Percentiles rank a stretch among this genome's conserved stretches.
phyloP scores from a whole-genome alignment of 148 eudicot species.

The Vaccinium myrtillus region DNA sequence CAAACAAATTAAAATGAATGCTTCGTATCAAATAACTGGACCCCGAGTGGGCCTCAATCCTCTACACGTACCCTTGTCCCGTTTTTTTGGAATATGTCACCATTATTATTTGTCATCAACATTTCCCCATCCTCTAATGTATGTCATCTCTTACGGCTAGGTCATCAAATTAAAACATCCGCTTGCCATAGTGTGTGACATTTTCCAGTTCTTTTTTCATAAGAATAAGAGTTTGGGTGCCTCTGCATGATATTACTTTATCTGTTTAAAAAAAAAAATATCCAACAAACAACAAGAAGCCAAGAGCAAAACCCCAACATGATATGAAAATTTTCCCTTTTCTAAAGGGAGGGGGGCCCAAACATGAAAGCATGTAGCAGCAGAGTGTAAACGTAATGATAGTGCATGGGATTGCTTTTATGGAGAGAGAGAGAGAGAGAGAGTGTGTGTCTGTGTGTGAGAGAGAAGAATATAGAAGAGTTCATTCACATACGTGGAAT shows the following conservation, averaged over 20 bases:
- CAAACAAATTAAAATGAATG: no score
- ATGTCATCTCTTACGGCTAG: no score
- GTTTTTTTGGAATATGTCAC: no score
- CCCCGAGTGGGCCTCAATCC: no score
- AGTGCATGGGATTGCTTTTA: constrained; percentile 25
- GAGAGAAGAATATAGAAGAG: neutral
- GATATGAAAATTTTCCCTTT: constrained; percentile 6
- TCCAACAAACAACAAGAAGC: neutral
- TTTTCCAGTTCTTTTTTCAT: neutral
- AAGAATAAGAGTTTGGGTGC: neutral
- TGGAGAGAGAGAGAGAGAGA: constrained; percentile 11
- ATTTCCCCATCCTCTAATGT: no score
- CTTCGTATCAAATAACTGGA: no score
- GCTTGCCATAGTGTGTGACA: no score
- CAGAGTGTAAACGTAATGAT: constrained; percentile 21
- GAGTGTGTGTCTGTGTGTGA: neutral
- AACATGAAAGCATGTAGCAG: constrained; percentile 18
- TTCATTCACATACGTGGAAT: neutral
- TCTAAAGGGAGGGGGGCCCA: neutral
- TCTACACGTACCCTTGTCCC: no score
- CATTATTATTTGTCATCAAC: no score
- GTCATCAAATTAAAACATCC: no score
- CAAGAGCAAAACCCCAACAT: neutral
- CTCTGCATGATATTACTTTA: neutral
- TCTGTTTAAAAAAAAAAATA: neutral